Conservation (phyloP, 2,329 filamentous ascomycete species). For the Alternaria triticimaculans region DNA sequence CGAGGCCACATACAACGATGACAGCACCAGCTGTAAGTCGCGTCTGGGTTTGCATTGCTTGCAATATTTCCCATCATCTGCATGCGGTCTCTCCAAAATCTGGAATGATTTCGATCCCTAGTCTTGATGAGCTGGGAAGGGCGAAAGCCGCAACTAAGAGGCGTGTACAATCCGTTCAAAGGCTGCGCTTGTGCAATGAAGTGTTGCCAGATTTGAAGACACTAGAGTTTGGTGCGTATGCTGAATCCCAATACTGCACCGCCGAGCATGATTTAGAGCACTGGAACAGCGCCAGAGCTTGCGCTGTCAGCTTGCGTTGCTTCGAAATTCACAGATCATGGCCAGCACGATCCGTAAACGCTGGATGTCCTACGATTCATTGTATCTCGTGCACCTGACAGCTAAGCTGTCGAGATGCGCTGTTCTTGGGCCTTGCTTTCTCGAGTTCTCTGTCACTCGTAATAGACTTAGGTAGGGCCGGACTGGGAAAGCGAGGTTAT, state of each 20-base stretch:
- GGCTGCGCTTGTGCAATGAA: too few relatives aligned
- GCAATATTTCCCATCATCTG: not conserved
- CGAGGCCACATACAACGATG: not conserved
- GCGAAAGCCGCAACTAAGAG: too few relatives aligned
- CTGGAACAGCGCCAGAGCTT: not conserved
- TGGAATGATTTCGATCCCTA: not conserved
- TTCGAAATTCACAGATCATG: not conserved
- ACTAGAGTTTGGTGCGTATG: too few relatives aligned
- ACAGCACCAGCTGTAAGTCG: constrained; percentile 6
- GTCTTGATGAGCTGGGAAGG: not conserved
- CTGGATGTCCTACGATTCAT: fast-evolving
- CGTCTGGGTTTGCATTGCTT: not conserved
- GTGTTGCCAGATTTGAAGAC: too few relatives aligned
- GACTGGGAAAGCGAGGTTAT: too few relatives aligned
- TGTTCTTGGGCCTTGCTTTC: not conserved
- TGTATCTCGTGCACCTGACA: not conserved
- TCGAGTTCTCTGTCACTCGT: too few relatives aligned
- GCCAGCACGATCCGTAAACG: not conserved
- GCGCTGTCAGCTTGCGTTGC: not conserved
- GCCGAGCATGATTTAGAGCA: too few relatives aligned
- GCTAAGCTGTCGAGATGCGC: not conserved
- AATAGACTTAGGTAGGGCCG: too few relatives aligned
- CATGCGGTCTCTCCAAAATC: not conserved
- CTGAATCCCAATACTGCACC: too few relatives aligned
- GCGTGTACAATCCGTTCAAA: too few relatives aligned